Percentiles rank a stretch among this genome's conserved stretches.
Evolutionary conservation across 1,284 basidiomycete species (phyloP).

Genomic region (Cryptococcus neoformans): DNA sequence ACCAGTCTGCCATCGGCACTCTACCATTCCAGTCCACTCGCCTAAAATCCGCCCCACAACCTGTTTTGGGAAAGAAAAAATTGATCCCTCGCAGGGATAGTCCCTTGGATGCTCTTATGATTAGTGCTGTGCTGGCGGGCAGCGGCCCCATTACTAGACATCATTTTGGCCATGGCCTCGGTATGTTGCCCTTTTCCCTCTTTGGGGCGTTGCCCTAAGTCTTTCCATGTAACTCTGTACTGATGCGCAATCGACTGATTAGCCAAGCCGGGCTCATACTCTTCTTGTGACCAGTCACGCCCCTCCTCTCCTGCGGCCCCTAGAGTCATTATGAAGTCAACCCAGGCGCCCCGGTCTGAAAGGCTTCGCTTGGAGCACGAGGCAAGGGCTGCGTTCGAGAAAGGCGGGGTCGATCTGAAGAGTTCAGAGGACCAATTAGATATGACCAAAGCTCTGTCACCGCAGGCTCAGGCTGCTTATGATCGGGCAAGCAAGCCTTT

Average conservation of each 20-base stretch:
- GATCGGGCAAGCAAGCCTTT: constrained; percentile 4
- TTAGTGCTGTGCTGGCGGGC: constrained; percentile 46
- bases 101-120: constrained; percentile 43
- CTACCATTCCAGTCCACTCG: constrained; percentile 7
- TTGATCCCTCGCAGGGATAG: constrained; percentile 21
- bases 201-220: too few relatives aligned
- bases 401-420: neutral
- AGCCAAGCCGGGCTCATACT: constrained; percentile 34
- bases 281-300: constrained; percentile 42
- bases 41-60: neutral
- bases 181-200: constrained; percentile 19
- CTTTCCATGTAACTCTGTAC: neutral
- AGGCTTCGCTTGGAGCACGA: constrained; percentile 28
- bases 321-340: constrained; percentile 29
- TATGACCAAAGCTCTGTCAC: neutral
- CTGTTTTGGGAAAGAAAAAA: constrained; percentile 6
- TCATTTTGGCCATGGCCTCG: constrained; percentile 46
- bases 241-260: neutral
- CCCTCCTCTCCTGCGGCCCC: constrained; percentile 26
- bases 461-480: neutral
- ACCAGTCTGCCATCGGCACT: constrained; percentile 25
- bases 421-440: neutral
- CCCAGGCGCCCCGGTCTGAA: constrained; percentile 45
- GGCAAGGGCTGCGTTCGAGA: constrained; percentile 4
- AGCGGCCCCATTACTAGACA: constrained; percentile 44